A percentile compares a stretch with the other conserved stretches of the same genome.
Evolutionary conservation across 441 rosid species (phyloP).

Genomic region (Erodium texanum): DNA sequence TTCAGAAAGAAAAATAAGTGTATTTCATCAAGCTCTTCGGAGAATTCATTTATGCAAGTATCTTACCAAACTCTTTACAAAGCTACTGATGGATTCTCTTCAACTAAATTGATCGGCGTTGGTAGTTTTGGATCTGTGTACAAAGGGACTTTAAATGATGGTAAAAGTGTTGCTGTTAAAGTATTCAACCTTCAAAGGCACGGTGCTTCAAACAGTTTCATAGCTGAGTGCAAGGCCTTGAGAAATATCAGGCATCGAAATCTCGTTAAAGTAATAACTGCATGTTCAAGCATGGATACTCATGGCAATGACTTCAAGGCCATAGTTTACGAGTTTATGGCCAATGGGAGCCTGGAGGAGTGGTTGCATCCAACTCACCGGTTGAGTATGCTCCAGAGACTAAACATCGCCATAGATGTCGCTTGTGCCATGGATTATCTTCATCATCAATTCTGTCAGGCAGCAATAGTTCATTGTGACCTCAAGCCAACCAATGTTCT

Average conservation of each 20-base stretch:
- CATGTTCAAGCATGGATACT: slow-evolving; percentile 13
- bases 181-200: slow-evolving; percentile 9
- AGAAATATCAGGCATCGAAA: slow-evolving; percentile 9
- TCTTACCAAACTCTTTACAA: slow-evolving; percentile 8
- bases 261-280: slow-evolving; percentile 13
- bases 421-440: slow-evolving; percentile 1
- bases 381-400: background rate
- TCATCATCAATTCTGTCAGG: slow-evolving; percentile 5
- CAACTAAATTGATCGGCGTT: background rate
- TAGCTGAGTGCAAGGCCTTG: slow-evolving; percentile 14
- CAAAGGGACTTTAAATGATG: slow-evolving; percentile 10
- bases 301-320: slow-evolving; percentile 13
- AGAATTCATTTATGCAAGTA: background rate
- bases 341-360: slow-evolving; percentile 13
- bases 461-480: background rate
- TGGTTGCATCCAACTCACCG: background rate
- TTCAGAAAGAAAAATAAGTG: slow-evolving; percentile 3
- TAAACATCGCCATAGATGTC: background rate
- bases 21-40: background rate
- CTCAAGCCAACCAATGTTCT: slow-evolving; percentile 15
- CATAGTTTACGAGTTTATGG: slow-evolving; percentile 15
- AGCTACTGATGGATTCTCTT: slow-evolving; percentile 14
- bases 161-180: slow-evolving; percentile 12
- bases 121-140: slow-evolving; percentile 13
- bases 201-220: slow-evolving; percentile 16